Conservation (phyloP, 305 asterid species). For the Fraxinus velutina region DNA sequence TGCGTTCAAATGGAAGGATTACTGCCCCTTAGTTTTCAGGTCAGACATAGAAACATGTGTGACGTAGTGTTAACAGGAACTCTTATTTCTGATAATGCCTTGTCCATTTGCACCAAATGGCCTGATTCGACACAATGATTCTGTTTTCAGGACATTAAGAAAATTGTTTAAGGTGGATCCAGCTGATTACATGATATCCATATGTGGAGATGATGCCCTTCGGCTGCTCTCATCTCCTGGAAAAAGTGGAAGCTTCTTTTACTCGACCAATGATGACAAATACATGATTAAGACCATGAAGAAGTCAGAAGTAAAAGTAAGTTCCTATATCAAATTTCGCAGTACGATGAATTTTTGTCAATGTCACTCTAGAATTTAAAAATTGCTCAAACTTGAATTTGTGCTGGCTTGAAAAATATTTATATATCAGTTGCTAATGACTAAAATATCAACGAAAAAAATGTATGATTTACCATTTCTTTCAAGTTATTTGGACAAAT, state of each 20-base stretch:
- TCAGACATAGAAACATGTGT: constrained; percentile 32
- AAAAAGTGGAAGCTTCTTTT: constrained; percentile 93
- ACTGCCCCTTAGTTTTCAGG: constrained; percentile 94
- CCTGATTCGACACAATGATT: background rate
- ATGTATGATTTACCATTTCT: background rate
- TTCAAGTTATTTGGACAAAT: background rate
- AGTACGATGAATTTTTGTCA: background rate
- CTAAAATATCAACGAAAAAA: background rate
- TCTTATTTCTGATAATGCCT: background rate
- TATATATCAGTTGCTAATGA: background rate
- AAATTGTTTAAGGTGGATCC: constrained; percentile 87
- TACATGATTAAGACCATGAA: constrained; percentile 96
- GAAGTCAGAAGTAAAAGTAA: constrained; percentile 91
- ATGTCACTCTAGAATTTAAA: background rate
- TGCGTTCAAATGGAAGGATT: constrained; percentile 92
- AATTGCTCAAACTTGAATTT: background rate
- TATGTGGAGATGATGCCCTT: constrained; percentile 88
- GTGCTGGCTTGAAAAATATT: background rate
- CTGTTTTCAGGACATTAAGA: constrained; percentile 65
- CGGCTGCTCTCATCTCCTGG: constrained; percentile 97
- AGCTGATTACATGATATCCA: constrained; percentile 92
- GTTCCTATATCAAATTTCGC: constrained; percentile 22
- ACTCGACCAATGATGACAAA: constrained; percentile 82
- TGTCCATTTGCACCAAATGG: background rate
- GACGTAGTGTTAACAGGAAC: background rate